Percentiles rank a stretch among this genome's conserved stretches.
Conservation (phyloP, 2,329 filamentous ascomycete species). For the Tolypocladium paradoxum region DNA sequence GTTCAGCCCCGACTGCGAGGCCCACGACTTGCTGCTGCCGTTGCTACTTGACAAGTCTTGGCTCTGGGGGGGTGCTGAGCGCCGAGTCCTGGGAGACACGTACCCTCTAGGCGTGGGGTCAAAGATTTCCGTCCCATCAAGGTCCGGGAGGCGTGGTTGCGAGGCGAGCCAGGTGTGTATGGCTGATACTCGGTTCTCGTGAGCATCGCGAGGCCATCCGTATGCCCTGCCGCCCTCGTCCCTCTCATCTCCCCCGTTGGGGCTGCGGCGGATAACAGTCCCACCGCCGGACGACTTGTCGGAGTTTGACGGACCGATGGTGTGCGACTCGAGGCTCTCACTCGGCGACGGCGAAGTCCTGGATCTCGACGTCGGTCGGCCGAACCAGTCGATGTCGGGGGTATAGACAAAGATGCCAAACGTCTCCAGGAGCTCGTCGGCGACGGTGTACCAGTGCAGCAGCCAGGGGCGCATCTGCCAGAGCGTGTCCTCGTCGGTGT, state of each 20-base stretch:
- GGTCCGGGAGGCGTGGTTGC: conserved; percentile 1
- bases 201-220: neutral
- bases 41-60: neutral
- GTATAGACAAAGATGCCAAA: conserved; percentile 5
- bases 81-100: neutral
- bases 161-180: conserved; percentile 5
- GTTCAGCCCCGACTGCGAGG: neutral
- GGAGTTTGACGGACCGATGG: neutral
- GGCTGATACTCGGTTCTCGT: neutral
- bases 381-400: conserved; percentile 17
- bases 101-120: conserved; percentile 3
- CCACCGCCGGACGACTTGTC: neutral
- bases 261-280: neutral
- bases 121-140: neutral
- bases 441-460: conserved; percentile 15
- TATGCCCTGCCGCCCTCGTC: neutral
- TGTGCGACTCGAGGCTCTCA: neutral
- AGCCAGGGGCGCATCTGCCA: conserved; percentile 19
- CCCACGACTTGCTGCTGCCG: neutral
- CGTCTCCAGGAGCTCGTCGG: conserved; percentile 11
- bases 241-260: neutral
- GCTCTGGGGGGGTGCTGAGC: no score
- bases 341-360: no score
- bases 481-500: conserved; percentile 5
- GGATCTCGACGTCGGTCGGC: neutral